Evolutionary conservation across 78 protist species (phyloP).

Genomic region (Neovahlkampfia damariscottae): DNA sequence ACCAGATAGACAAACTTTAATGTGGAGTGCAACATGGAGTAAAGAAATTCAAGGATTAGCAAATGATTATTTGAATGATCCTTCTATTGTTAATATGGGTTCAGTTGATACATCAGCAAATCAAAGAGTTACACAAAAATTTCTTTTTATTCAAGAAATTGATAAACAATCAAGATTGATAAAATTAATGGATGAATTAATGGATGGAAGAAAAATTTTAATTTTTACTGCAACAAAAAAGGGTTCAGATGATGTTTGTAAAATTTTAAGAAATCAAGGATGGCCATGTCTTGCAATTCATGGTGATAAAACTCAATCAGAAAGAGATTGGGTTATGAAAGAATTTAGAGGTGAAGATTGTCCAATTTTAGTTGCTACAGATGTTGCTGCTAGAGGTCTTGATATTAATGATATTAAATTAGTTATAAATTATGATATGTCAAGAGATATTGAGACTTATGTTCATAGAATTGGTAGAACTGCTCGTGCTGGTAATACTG

Average conservation of each 20-base stretch:
- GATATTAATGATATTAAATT: slow-evolving; percentile 71
- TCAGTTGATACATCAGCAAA: slow-evolving; percentile 67
- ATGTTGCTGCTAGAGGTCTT: slow-evolving; percentile 82
- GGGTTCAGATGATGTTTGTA: background rate
- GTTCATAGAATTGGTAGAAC: slow-evolving; percentile 54
- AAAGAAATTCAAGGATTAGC: slow-evolving; percentile 79
- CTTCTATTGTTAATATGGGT: slow-evolving; percentile 61
- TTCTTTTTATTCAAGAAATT: slow-evolving; percentile 22
- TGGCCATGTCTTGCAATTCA: slow-evolving; percentile 66
- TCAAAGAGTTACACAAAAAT: slow-evolving; percentile 64
- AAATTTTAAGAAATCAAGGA: background rate
- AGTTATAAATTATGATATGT: slow-evolving; percentile 89
- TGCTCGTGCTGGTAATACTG: slow-evolving; percentile 88
- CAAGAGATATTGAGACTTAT: slow-evolving; percentile 45
- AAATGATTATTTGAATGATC: slow-evolving; percentile 42
- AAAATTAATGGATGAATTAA: background rate
- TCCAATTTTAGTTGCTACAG: slow-evolving; percentile 69
- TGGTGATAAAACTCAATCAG: slow-evolving; percentile 86
- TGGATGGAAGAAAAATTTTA: background rate
- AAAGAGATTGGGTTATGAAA: slow-evolving; percentile 50
- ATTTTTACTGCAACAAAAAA: slow-evolving; percentile 23
- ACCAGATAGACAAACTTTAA: slow-evolving; percentile 92
- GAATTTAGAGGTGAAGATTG: slow-evolving; percentile 29
- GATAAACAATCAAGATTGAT: slow-evolving; percentile 15
- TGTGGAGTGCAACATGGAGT: slow-evolving; percentile 99